These are phyloP conservation scores for Microbotryomycetes sp. DNA, from an alignment of 1,284 basidiomycete genomes.

Conservation along the genomic window DNA sequence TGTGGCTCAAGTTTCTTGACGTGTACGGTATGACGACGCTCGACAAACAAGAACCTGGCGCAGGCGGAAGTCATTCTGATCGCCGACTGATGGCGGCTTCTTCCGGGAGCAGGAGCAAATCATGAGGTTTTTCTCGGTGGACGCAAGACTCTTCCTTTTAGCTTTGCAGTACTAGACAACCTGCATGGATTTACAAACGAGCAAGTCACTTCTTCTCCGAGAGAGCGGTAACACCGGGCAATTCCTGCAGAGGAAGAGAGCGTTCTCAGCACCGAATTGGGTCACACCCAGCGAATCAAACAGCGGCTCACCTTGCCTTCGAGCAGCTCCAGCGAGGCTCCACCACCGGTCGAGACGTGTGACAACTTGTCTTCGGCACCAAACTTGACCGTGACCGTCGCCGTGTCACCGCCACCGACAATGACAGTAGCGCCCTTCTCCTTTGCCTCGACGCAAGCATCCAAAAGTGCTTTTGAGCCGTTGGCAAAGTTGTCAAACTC, in stretches of 20 bases:
- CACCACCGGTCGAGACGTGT: slow-evolving; percentile 95
- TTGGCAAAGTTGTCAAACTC: slow-evolving; percentile 87
- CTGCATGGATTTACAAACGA: background rate
- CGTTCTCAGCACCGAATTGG: too few species aligned
- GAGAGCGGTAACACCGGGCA: slow-evolving; percentile 77
- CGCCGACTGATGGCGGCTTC: too few species aligned
- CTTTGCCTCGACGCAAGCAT: slow-evolving; percentile 81
- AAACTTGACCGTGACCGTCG: slow-evolving; percentile 67
- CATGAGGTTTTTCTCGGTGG: too few species aligned
- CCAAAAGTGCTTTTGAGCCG: slow-evolving; percentile 77
- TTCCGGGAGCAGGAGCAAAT: too few species aligned
- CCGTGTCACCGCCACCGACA: slow-evolving; percentile 74
- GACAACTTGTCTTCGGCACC: slow-evolving; percentile 85
- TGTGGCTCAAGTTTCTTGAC: background rate
- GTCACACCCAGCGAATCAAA: background rate
- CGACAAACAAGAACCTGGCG: background rate
- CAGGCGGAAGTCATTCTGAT: too few species aligned
- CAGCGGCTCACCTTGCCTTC: slow-evolving; percentile 77
- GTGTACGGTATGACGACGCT: background rate
- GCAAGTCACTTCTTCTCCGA: slow-evolving; percentile 52
- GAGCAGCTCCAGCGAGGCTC: slow-evolving; percentile 87
- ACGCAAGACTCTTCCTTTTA: background rate
- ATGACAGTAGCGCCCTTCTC: slow-evolving; percentile 84
- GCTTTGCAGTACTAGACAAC: background rate
- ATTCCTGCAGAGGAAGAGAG: slow-evolving; percentile 47